Evolutionary conservation across 2,329 filamentous ascomycete genomes (phyloP), one percentile per base, ranked within the genome.

Genomic region (Hypoxylon sp.): DNA sequence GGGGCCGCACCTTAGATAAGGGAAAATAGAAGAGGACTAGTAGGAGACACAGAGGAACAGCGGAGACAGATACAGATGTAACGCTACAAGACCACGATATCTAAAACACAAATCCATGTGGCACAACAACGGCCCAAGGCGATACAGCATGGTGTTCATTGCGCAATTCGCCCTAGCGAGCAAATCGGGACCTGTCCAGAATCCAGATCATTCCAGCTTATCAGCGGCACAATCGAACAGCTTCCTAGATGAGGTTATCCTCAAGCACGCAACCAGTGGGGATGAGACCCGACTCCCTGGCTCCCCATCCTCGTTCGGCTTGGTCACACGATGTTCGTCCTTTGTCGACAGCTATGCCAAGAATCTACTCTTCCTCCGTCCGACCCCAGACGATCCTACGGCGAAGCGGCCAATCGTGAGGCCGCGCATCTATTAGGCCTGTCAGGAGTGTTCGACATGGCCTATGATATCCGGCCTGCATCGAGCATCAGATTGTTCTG

Each of bases 181-280:
- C 17, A 13, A 13, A 53, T 52, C 53, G 55, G 56, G 52, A 50
- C 34, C 59, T 49, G 50, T 22, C 48, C 28, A 59, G 52, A 46
- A 47, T 22, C 48, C 28, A 59, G 52, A 46, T 47, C 61, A 57
- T 57, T 37, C 39, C 52, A 59, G 62, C 65, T 68, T 68, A 68
- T 64, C 65, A 52, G 54, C 26, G 44, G 47, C 46, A 30, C 32
- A 39, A 15, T 13, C 56, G 52, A 53, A 20, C 30, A 65, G 30
- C 52, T 55, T 65, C 62, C 56, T 51, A 66, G 57, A 64, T 39
- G 59, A 60, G 59, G 50, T 61, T 57, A 54, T 61, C 56, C 52
- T 49, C 37, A 41, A 59, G 43, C 26, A 44, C 22, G 41, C 30
- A 19, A 22, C 19, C 26, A 56, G 49, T 59, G 56, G 53, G 54